These are phyloP conservation scores for Stellera chamaejasme DNA, from an alignment of 345 rosid species.

Conservation along the genomic window DNA sequence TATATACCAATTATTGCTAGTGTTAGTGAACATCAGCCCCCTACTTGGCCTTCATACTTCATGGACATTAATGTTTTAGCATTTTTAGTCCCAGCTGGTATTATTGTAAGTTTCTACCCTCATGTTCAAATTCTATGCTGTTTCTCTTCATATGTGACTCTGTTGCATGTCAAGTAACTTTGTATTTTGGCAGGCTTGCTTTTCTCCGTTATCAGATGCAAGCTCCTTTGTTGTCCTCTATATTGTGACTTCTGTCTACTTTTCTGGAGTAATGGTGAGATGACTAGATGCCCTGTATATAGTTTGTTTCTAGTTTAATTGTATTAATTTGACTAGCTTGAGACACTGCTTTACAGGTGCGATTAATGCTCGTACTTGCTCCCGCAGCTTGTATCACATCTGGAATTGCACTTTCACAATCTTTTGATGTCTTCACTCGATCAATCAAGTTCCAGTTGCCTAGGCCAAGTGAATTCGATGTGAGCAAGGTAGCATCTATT, in stretches of 20 bases:
- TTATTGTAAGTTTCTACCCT: slow-evolving; percentile 56
- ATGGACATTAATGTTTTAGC: slow-evolving; percentile 99
- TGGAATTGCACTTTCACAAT: slow-evolving; percentile 97
- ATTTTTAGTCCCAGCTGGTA: slow-evolving; percentile 99
- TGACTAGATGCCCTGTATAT: slow-evolving; percentile 8
- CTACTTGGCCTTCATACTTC: slow-evolving; percentile 99
- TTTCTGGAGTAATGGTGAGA: slow-evolving; percentile 99
- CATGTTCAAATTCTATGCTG: slow-evolving; percentile 3
- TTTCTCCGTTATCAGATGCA: slow-evolving; percentile 92
- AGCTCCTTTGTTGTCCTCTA: slow-evolving; percentile 90
- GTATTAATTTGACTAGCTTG: slow-evolving; percentile 5
- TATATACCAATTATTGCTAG: slow-evolving; percentile 99
- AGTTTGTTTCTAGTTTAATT: slow-evolving; percentile 9
- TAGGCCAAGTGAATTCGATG: slow-evolving; percentile 43
- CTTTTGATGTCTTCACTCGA: slow-evolving; percentile 80
- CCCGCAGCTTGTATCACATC: slow-evolving; percentile 99
- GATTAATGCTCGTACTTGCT: slow-evolving; percentile 98
- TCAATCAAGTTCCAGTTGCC: slow-evolving; percentile 89
- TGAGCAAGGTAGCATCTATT: slow-evolving; percentile 27
- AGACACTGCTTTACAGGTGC: slow-evolving; percentile 53
- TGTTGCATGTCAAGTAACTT: slow-evolving; percentile 11
- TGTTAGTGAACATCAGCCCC: slow-evolving; percentile 99
- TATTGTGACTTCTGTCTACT: slow-evolving; percentile 90
- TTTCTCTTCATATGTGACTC: background rate
- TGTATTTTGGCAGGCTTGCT: slow-evolving; percentile 77